phyloP scores from a whole-genome alignment of 768 basidiomycete species.

The Lactarius sp. region DNA sequence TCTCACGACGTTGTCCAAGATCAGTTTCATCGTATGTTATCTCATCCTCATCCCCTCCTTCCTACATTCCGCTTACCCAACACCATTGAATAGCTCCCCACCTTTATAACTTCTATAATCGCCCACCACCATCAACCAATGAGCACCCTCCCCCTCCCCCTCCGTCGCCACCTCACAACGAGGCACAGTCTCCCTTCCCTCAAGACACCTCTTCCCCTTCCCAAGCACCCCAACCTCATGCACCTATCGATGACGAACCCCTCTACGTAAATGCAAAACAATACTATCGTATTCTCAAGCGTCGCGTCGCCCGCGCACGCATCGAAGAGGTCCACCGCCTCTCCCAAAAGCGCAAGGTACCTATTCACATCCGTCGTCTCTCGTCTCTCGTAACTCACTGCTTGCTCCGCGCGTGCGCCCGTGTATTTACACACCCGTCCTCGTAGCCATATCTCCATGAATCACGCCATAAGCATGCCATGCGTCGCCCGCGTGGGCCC shows the following conservation, averaged over 20 bases:
- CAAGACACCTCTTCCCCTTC: constrained; percentile 23
- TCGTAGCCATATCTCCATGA: constrained; percentile 94
- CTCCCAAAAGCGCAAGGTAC: constrained; percentile 87
- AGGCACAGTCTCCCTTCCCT: constrained; percentile 11
- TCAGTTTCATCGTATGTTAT: constrained; percentile 20
- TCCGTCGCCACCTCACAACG: constrained; percentile 19
- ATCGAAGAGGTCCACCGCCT: constrained; percentile 92
- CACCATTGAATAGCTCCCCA: constrained; percentile 19
- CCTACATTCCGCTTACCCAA: constrained; percentile 9
- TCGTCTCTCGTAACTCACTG: constrained; percentile 9
- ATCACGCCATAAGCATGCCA: constrained; percentile 95
- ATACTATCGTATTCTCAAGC: constrained; percentile 96
- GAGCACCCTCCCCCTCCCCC: constrained; percentile 26
- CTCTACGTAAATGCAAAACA: constrained; percentile 99
- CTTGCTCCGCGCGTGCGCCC: neutral
- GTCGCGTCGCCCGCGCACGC: constrained; percentile 83
- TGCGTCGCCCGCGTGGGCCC: constrained; percentile 93
- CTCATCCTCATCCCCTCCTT: constrained; percentile 17
- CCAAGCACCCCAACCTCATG: constrained; percentile 37
- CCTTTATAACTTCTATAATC: constrained; percentile 25
- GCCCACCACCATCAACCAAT: constrained; percentile 32
- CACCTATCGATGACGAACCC: constrained; percentile 84
- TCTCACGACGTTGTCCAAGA: constrained; percentile 25
- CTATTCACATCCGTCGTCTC: neutral
- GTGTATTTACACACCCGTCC: constrained; percentile 13